Conservation (phyloP, 1,284 basidiomycete species). For the Cutaneotrichosporon daszewskae region DNA sequence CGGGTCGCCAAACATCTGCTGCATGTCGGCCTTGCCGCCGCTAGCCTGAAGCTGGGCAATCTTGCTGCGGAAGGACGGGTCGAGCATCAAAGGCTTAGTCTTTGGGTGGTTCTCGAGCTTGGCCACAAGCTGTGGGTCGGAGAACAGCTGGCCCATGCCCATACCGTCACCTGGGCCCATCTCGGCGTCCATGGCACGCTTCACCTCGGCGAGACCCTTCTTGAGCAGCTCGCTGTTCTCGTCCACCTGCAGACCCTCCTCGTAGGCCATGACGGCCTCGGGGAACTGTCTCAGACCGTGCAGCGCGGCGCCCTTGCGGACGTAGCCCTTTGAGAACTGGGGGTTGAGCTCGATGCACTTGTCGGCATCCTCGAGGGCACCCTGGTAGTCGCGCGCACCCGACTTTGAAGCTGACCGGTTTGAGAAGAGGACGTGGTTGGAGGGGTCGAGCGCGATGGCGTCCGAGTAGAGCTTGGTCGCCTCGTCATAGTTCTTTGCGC, state of each 20-base stretch:
- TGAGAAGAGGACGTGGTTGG: slow-evolving; percentile 84
- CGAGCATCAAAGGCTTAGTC: slow-evolving; percentile 73
- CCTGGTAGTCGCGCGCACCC: slow-evolving; percentile 70
- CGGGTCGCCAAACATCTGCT: slow-evolving; percentile 61
- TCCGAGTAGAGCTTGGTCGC: slow-evolving; percentile 77
- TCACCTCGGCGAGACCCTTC: slow-evolving; percentile 82
- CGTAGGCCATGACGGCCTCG: slow-evolving; percentile 64
- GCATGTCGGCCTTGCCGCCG: slow-evolving; percentile 44
- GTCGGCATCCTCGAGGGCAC: slow-evolving; percentile 83
- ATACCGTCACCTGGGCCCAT: slow-evolving; percentile 46
- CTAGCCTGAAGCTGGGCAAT: slow-evolving; percentile 46
- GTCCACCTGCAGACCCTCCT: slow-evolving; percentile 73
- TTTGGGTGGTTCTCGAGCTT: slow-evolving; percentile 84
- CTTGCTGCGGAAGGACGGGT: slow-evolving; percentile 71
- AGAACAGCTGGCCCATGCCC: slow-evolving; percentile 72
- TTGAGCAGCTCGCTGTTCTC: slow-evolving; percentile 68
- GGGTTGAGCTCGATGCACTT: slow-evolving; percentile 72
- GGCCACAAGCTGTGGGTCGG: slow-evolving; percentile 71
- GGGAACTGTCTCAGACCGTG: slow-evolving; percentile 75
- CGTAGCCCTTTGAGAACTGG: slow-evolving; percentile 84
- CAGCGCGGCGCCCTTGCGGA: slow-evolving; percentile 88
- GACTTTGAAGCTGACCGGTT: slow-evolving; percentile 87
- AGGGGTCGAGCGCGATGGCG: slow-evolving; percentile 75
- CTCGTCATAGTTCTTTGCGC: slow-evolving; percentile 83
- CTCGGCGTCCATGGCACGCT: slow-evolving; percentile 56